Evolutionary conservation across 495 filamentous ascomycete genomes (phyloP), one percentile per base, ranked within the genome.

Genomic region (Penicillium paxilli): DNA sequence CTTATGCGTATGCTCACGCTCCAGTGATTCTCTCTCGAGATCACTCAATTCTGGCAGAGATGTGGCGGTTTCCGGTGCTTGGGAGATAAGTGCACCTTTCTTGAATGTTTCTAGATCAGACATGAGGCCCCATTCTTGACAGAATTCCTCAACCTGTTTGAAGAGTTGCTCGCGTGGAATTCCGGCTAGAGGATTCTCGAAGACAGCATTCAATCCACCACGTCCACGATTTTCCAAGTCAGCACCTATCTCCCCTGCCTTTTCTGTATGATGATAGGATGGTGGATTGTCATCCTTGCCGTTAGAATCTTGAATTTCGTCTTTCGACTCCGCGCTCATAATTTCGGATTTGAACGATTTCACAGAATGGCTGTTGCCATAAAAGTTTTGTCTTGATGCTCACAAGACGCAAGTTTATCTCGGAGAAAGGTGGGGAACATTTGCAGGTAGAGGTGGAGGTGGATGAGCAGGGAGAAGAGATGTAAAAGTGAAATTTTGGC

Each of bases 61-160:
- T 10, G 70, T 65, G 32, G 75, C 77, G 0, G 28, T 57, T 17
- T 51, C 55, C 1, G 80, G 80, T 48, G 76, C 68, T 55, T 83
- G 77, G 5, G 82, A 79, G 24, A 80, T 62, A 5, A 83, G 68
- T 16, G 83, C 83, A 4, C 82, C 82, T 52, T 83, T 81, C 7
- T 70, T 65, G 40, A 85, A 76, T 5, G 67, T 54, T 16, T 75
- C 67, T 17, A 68, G 24, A 38, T 80, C 63, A 3, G 79, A 77
- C 35, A 66, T 52, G 22, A 85, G 62, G 26, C 67, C 69, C 44
- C 75, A 66, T 22, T 76, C 53, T 5, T 47, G 53, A 51, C 76
- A 80, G 56, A 84, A 86, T 1, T 58, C 55, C n/a, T 75, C 73
- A 5, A 84, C 80, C 53, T 83, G 70, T 16, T 58, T 32, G 42